phyloP scores from a whole-genome alignment of 129 eudicot genomes.

The Artemisia argyi region DNA sequence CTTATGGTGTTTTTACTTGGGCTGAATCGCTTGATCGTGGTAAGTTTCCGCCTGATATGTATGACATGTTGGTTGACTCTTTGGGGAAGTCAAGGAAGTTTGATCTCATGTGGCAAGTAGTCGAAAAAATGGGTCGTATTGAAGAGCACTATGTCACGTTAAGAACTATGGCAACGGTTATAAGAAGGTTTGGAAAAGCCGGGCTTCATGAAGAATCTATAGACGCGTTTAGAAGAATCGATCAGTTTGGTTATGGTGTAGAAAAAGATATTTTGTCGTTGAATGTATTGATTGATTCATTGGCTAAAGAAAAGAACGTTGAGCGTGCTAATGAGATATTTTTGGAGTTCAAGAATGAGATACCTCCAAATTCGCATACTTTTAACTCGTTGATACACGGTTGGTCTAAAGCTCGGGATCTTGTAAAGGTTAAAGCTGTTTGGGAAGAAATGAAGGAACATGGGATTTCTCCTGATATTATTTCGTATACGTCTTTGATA shows the following conservation, averaged over 20 bases:
- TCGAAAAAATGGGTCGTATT: slow-evolving; percentile 55
- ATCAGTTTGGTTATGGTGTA: slow-evolving; percentile 42
- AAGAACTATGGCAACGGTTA: slow-evolving; percentile 59
- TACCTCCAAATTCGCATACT: slow-evolving; percentile 45
- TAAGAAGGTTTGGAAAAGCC: slow-evolving; percentile 74
- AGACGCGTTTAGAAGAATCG: slow-evolving; percentile 54
- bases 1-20: slow-evolving; percentile 75
- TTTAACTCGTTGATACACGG: slow-evolving; percentile 78
- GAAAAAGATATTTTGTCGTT: slow-evolving; percentile 43
- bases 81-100: slow-evolving; percentile 73
- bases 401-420: slow-evolving; percentile 59
- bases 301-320: slow-evolving; percentile 59
- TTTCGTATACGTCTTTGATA: slow-evolving; percentile 64
- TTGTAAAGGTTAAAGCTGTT: slow-evolving; percentile 41
- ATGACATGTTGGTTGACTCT: slow-evolving; percentile 66
- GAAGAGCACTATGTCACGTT: slow-evolving; percentile 42
- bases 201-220: slow-evolving; percentile 59
- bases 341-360: slow-evolving; percentile 41
- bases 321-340: slow-evolving; percentile 59
- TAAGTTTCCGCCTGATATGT: slow-evolving; percentile 43
- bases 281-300: slow-evolving; percentile 55
- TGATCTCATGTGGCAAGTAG: slow-evolving; percentile 67
- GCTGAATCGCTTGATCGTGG: slow-evolving; percentile 43
- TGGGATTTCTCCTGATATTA: slow-evolving; percentile 59
- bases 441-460: slow-evolving; percentile 58